Evolutionary conservation across 176 grass and related monocot genomes (phyloP), one percentile per base, ranked within the genome.

Genomic region (Pontederia crassipes): DNA sequence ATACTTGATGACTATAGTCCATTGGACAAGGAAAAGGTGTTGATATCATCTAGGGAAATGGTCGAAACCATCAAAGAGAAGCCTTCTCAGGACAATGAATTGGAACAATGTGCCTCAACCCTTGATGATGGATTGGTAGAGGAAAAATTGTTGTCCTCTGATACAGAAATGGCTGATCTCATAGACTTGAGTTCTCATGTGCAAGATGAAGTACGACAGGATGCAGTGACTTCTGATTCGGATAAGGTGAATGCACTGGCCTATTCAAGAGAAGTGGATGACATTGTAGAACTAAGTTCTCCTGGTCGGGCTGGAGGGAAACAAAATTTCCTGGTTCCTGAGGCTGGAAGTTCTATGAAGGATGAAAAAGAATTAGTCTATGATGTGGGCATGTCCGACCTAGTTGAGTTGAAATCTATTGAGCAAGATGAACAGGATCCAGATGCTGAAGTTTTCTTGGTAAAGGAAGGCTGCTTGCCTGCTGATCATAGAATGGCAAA

Each of bases 11-110:
- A 15, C 16, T 51, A 46, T 45, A 52, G 47, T 71, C 40, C 64
- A 72, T 55, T 47, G 53, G 63, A 75, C 18, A 87, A 78, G 64
- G 79, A 82, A 46, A 50, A 58, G 54, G 50, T 61, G 46, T 15
- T 66, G 55, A 40, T 14, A 29, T 65, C 58, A 74, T 59, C 57
- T 63, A 69, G 69, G 71, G 61, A 82, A n/a, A 82, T 64, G 48
- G 62, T 24, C 40, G 35, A 65, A 69, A 48, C 4, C 55, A 48
- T 46, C 12, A 55, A 53, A 18, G 70, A 28, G 28, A 46, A 14
- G 60, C 61, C 47, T 13, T 18, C 57, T 17, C 1, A 7, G 11
- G 71, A 68, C 16, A 46, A 55, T 63, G 60, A 17, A 47, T 15
- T n/a, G 16, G n/a, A 63, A 63, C 20, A 62, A 45, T 4, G 12